Evolutionary conservation across 2,329 filamentous ascomycete species (phyloP).

Genomic region (Tolypocladium ovalisporum): DNA sequence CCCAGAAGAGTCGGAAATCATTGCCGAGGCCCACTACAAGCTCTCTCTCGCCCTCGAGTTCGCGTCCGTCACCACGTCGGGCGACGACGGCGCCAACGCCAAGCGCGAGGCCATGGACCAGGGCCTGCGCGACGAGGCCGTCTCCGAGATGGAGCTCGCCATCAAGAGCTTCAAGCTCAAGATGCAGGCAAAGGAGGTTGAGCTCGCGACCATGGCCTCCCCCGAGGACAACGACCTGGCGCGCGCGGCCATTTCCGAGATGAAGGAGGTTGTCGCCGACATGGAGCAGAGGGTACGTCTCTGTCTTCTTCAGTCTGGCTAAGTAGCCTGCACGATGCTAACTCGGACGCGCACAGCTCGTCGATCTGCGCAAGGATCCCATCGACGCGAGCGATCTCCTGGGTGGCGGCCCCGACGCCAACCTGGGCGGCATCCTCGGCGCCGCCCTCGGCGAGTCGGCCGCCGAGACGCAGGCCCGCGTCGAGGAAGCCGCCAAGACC

Average conservation of each 20-base stretch:
- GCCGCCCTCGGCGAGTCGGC: slow-evolving; percentile 51
- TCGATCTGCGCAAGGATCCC: slow-evolving; percentile 53
- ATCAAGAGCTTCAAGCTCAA: slow-evolving; percentile 64
- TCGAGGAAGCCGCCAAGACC: slow-evolving; percentile 62
- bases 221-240: slow-evolving; percentile 57
- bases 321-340: neutral
- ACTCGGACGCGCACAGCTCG: slow-evolving; percentile 33
- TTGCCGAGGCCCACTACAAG: slow-evolving; percentile 95
- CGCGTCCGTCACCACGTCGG: slow-evolving; percentile 60
- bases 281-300: slow-evolving; percentile 61
- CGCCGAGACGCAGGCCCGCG: slow-evolving; percentile 47
- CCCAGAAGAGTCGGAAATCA: slow-evolving; percentile 67
- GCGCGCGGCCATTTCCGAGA: slow-evolving; percentile 54
- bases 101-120: slow-evolving; percentile 52
- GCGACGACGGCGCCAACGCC: slow-evolving; percentile 31
- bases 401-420: slow-evolving; percentile 23
- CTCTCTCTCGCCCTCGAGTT: slow-evolving; percentile 92
- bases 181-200: slow-evolving; percentile 57
- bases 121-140: slow-evolving; percentile 58
- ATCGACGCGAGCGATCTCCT: slow-evolving; percentile 29
- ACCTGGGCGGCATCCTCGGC: slow-evolving; percentile 51
- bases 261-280: slow-evolving; percentile 67
- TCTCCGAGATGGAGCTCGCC: slow-evolving; percentile 59
- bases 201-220: slow-evolving; percentile 49
- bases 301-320: neutral